Evolutionary conservation across 176 grass and related monocot genomes (phyloP).

Genomic region (Aegilops umbellulata): DNA sequence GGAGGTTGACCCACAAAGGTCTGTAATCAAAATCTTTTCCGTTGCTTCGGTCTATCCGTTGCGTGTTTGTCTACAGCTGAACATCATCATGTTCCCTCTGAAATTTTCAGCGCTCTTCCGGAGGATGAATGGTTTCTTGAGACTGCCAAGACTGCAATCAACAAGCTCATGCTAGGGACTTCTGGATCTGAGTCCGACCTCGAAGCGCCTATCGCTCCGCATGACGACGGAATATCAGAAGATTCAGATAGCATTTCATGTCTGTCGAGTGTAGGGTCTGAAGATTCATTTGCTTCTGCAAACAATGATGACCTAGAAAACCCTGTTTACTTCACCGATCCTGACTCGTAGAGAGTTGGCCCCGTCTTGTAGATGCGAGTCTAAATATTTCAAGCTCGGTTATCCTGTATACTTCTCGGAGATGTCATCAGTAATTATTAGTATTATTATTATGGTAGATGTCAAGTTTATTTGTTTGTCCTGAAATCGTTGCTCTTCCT

Average conservation of each 20-base stretch:
- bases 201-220: conserved; percentile 43
- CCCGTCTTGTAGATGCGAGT: background rate
- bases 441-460: background rate
- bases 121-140: conserved; percentile 96
- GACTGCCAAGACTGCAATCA: conserved; percentile 78
- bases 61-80: conserved; percentile 16
- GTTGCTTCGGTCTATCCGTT: background rate
- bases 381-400: background rate
- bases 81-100: background rate
- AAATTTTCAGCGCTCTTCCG: conserved; percentile 64
- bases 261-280: conserved; percentile 41
- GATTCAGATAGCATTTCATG: conserved; percentile 62
- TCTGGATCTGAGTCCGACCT: conserved; percentile 76
- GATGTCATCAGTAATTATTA: conserved; percentile 4
- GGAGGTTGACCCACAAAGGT: conserved; percentile 90
- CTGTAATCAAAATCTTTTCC: background rate
- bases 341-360: conserved; percentile 46
- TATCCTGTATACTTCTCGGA: conserved; percentile 20
- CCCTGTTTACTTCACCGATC: conserved; percentile 80
- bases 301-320: conserved; percentile 82
- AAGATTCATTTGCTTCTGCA: conserved; percentile 93
- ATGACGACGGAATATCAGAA: conserved; percentile 51
- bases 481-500: background rate
- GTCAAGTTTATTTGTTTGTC: background rate
- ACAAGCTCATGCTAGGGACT: conserved; percentile 75